Conservation (phyloP, 2,329 filamentous ascomycete species). For the Aureobasidium pullulans region DNA sequence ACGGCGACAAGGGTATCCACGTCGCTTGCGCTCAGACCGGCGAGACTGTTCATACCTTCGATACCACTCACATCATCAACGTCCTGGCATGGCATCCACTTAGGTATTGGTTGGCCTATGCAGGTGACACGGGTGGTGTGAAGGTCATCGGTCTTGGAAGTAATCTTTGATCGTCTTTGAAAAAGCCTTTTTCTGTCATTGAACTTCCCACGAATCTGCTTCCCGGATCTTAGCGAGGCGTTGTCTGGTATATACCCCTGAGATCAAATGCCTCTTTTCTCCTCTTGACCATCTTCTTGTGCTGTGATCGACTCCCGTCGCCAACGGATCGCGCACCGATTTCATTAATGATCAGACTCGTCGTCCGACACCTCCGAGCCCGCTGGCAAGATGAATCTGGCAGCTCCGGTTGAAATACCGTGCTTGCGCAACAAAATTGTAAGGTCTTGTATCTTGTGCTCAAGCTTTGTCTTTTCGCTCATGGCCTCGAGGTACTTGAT, state of each 20-base stretch:
- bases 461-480: neutral
- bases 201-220: neutral
- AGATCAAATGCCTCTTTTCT: neutral
- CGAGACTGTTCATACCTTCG: conserved; percentile 64
- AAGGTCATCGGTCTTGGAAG: conserved; percentile 53
- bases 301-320: neutral
- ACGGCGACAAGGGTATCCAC: conserved; percentile 63
- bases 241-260: neutral
- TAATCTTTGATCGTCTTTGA: neutral
- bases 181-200: neutral
- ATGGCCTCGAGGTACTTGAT: neutral
- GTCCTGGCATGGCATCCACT: conserved; percentile 71
- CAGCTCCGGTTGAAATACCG: neutral
- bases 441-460: neutral
- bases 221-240: conserved; percentile 2
- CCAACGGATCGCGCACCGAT: too few relatives aligned
- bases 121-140: conserved; percentile 57
- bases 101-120: conserved; percentile 66
- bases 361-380: too few relatives aligned
- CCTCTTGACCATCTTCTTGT: neutral
- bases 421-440: neutral
- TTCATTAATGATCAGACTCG: too few relatives aligned
- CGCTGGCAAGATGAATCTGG: too few relatives aligned
- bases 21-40: conserved; percentile 68
- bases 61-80: conserved; percentile 56